A percentile compares a stretch with the other conserved stretches of the same genome.
Conservation (phyloP, 2,329 filamentous ascomycete species). For the Madurella fahalii region DNA sequence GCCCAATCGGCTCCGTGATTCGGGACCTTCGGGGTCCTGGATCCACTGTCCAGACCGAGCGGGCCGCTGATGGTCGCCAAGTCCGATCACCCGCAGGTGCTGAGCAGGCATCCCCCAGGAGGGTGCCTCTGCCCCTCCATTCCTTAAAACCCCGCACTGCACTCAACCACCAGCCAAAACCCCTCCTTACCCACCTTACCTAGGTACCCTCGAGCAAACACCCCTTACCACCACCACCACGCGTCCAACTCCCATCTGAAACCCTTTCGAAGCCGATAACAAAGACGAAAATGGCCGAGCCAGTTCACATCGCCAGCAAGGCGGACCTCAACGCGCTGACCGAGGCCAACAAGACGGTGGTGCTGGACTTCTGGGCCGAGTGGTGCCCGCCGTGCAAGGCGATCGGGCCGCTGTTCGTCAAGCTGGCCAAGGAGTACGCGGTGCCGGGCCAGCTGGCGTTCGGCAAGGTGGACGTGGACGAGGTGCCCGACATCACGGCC, state of each 20-base stretch:
- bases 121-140: no score
- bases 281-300: conserved; percentile 19
- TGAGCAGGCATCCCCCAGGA: no score
- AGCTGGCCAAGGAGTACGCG: conserved; percentile 39
- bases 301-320: conserved; percentile 4
- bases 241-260: neutral
- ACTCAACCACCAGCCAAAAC: no score
- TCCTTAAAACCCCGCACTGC: no score
- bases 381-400: conserved; percentile 50
- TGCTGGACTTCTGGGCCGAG: conserved; percentile 48
- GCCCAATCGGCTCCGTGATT: no score
- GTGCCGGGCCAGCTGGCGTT: conserved; percentile 43
- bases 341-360: conserved; percentile 38
- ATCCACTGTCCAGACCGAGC: no score
- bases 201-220: neutral
- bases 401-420: conserved; percentile 43
- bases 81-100: no score
- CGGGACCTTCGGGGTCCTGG: no score
- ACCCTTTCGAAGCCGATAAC: neutral
- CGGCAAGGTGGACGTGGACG: conserved; percentile 54
- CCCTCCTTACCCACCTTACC: no score
- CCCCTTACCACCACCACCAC: neutral
- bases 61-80: no score
- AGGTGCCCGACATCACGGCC: conserved; percentile 44
- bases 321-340: conserved; percentile 37